phyloP scores from a whole-genome alignment of 2,329 filamentous ascomycete genomes.

The Verticillium dahliae region DNA sequence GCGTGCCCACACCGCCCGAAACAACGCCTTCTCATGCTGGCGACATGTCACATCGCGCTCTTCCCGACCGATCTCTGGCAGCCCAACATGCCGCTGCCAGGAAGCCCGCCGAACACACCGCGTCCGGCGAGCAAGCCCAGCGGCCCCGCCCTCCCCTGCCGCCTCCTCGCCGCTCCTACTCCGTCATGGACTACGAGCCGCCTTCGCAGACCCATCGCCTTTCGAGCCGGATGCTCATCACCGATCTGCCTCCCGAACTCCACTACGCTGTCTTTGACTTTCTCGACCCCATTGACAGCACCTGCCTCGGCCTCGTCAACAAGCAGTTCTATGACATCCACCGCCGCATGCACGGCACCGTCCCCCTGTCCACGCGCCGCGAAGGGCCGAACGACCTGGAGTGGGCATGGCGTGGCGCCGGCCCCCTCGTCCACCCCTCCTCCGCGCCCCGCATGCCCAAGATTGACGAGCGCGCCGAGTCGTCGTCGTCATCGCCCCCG shows the following conservation, averaged over 20 bases:
- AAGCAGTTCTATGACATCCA: conserved; percentile 53
- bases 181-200: conserved; percentile 54
- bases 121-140: conserved; percentile 14
- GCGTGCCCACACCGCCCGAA: conserved; percentile 7
- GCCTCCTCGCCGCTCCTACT: conserved; percentile 49
- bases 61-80: background rate
- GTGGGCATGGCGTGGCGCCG: conserved; percentile 55
- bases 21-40: background rate
- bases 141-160: conserved; percentile 28
- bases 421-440: conserved; percentile 28
- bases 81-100: background rate
- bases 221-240: conserved; percentile 36
- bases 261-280: conserved; percentile 56
- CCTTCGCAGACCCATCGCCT: conserved; percentile 38
- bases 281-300: conserved; percentile 58
- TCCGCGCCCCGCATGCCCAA: conserved; percentile 2
- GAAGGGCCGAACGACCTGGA: conserved; percentile 57
- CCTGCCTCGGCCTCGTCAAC: conserved; percentile 54
- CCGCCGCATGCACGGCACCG: conserved; percentile 45
- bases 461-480: background rate
- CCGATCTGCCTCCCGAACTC: conserved; percentile 51
- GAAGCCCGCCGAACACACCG: conserved; percentile 10
- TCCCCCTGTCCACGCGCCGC: conserved; percentile 51
- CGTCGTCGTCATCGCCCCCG: background rate
- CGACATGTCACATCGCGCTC: conserved; percentile 1